Evolutionary conservation across 164 flowering plant genomes (phyloP).

Genomic region (Berberis thunbergii): DNA sequence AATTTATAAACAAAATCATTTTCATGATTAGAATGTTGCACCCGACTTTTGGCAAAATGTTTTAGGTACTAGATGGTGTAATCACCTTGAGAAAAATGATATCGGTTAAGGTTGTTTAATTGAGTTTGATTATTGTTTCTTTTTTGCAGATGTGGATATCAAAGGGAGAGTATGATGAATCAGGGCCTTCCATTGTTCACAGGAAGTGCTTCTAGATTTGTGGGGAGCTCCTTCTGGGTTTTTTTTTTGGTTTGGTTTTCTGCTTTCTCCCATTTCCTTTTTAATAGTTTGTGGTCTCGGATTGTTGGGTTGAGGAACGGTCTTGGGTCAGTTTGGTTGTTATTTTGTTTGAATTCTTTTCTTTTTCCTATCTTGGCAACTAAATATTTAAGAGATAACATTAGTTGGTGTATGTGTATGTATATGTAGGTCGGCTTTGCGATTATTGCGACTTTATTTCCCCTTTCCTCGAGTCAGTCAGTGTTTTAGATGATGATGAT

Average conservation of each 20-base stretch:
- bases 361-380: not conserved
- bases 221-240: not conserved
- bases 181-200: slow-evolving; percentile 67
- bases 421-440: slow-evolving; percentile 7
- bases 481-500: not conserved
- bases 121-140: not conserved
- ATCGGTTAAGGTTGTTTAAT: not conserved
- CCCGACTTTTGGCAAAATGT: no score
- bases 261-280: not conserved
- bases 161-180: slow-evolving; percentile 62
- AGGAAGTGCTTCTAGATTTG: slow-evolving; percentile 59
- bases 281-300: not conserved
- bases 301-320: not conserved
- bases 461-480: not conserved
- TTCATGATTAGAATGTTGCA: no score
- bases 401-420: slow-evolving; percentile 7
- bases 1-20: no score
- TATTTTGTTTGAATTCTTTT: slow-evolving; percentile 6
- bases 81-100: no score
- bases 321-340: slow-evolving; percentile 2
- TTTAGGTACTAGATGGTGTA: no score
- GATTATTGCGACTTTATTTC: not conserved
- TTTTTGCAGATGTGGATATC: slow-evolving; percentile 70
- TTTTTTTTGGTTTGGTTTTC: slow-evolving; percentile 7
- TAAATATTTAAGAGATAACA: slow-evolving; percentile 3